These are phyloP conservation scores for Lodderomyces oxycetoniae DNA, from an alignment of 1,139 yeast genomes.

Conservation along the genomic window DNA sequence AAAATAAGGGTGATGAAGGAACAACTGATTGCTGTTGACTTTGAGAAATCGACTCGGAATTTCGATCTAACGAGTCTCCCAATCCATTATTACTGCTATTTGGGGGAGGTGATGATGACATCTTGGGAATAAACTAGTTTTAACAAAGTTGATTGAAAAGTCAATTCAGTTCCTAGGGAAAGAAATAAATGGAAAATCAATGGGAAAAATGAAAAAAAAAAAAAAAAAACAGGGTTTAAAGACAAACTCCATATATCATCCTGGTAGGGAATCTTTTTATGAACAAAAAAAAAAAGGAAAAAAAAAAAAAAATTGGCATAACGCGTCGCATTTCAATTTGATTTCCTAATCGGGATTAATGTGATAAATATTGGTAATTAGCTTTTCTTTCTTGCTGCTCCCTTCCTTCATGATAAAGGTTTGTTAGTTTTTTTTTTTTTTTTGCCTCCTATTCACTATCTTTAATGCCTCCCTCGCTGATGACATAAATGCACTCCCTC, in stretches of 20 bases:
- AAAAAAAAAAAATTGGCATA: slow-evolving; percentile 9
- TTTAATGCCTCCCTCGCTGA: slow-evolving; percentile 49
- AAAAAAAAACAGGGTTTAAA: slow-evolving; percentile 2
- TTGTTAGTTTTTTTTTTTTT: too few species aligned
- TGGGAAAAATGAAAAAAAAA: slow-evolving; percentile 1
- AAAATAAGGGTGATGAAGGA: slow-evolving; percentile 66
- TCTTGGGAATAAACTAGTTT: slow-evolving; percentile 9
- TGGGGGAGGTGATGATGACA: slow-evolving; percentile 33
- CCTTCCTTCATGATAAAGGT: too few species aligned
- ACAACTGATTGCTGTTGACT: slow-evolving; percentile 37
- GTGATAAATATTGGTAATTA: too few species aligned
- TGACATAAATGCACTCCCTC: slow-evolving; percentile 50
- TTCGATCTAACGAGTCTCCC: slow-evolving; percentile 14
- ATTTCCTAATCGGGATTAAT: slow-evolving; percentile 24
- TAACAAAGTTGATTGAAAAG: slow-evolving; percentile 1
- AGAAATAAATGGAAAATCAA: too few species aligned
- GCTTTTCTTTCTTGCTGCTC: too few species aligned
- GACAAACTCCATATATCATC: too few species aligned
- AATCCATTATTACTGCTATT: slow-evolving; percentile 17
- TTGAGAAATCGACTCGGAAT: slow-evolving; percentile 33
- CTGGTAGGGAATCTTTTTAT: too few species aligned
- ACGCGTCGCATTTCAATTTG: slow-evolving; percentile 15
- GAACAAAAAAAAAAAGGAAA: slow-evolving; percentile 4
- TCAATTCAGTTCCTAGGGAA: not conserved
- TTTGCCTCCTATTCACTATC: slow-evolving; percentile 40